Evolutionary conservation across 2,329 filamentous ascomycete genomes (phyloP).

Genomic region (Trichoderma gracile): DNA sequence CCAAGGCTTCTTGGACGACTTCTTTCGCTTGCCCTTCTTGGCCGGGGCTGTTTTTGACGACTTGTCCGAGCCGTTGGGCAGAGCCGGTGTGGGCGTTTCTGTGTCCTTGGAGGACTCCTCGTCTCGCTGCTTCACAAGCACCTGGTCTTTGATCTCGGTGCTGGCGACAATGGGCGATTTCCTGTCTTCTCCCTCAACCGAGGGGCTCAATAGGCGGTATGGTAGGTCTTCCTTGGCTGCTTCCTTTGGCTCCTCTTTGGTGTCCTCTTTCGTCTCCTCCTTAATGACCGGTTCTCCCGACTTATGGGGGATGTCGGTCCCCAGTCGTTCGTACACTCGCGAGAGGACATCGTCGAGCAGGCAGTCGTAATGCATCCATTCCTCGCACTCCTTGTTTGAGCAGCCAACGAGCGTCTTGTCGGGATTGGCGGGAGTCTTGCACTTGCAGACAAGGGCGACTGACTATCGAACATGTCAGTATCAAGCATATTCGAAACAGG

Average conservation of each 20-base stretch:
- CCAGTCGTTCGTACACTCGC: conserved; percentile 52
- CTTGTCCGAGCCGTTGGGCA: conserved; percentile 32
- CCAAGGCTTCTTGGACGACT: conserved; percentile 48
- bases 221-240: neutral
- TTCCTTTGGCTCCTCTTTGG: conserved; percentile 12
- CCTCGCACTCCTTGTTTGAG: conserved; percentile 53
- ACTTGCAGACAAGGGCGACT: conserved; percentile 59
- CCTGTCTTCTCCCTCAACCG: conserved; percentile 50
- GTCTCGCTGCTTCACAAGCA: conserved; percentile 41
- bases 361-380: conserved; percentile 66
- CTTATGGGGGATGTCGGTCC: conserved; percentile 52
- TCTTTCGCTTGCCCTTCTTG: conserved; percentile 44
- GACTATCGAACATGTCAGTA: conserved; percentile 31
- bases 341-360: conserved; percentile 57
- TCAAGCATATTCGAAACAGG: neutral
- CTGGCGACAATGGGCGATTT: conserved; percentile 57
- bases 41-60: conserved; percentile 32
- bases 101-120: conserved; percentile 37
- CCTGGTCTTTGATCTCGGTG: conserved; percentile 44
- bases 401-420: conserved; percentile 62
- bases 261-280: conserved; percentile 15
- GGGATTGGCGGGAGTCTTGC: conserved; percentile 61
- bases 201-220: conserved; percentile 4
- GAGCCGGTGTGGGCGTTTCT: conserved; percentile 38
- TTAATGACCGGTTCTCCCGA: conserved; percentile 30